Base-by-base conservation (phyloP, 1,284 basidiomycete species). In the Cystobasidium pallidum region DNA sequence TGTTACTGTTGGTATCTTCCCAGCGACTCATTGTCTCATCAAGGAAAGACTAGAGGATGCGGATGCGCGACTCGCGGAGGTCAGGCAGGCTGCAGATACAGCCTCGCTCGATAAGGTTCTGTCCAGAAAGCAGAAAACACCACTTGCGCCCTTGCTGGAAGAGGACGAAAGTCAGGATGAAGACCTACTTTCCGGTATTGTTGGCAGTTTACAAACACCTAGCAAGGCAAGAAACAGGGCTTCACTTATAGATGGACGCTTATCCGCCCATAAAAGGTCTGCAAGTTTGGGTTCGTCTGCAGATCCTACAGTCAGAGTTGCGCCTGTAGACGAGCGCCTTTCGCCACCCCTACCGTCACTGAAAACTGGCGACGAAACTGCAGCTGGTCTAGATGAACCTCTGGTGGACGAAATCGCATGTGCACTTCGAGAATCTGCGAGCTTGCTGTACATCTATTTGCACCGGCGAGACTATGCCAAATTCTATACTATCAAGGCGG, bases 401-500 rank as follows among this genome's bases (percentile, higher is more conserved):
- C 88, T 98, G 78, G 88, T 98, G 65, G 95, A 99, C 81, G 95
- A 99, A 83, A 96, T 99, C 77, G 91, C 95, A 0, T 95, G 93
- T 24, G 94, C 95, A 0, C 83, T 98, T 51, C 88, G 94, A 43
- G 95, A 98, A 85, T 98, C 94, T 93, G 90, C 94, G 79, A 87
- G 87, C 32, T 85, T 95, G 66, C 89, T 97, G 85, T 94, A 94
- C 78, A 88, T 89, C 68, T 94, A 97, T 81, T 88, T 99, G 30
- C 88, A 89, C 2, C 85, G 87, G 63, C 87, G 93, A 70, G 91
- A 98, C 79, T 99, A 99, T 83, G 86, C 86, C 51, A 86, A 95
- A 21, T 96, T 98, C 82, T 87, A 90, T 76, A 85, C 87, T 4
- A 92, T 98, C 58, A 88, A 88, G 70, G 89, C 90, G 68, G 92